Percentiles rank a stretch among this genome's conserved stretches.
phyloP scores from a whole-genome alignment of 129 eudicot genomes.

The Ambrosia artemisiifolia region DNA sequence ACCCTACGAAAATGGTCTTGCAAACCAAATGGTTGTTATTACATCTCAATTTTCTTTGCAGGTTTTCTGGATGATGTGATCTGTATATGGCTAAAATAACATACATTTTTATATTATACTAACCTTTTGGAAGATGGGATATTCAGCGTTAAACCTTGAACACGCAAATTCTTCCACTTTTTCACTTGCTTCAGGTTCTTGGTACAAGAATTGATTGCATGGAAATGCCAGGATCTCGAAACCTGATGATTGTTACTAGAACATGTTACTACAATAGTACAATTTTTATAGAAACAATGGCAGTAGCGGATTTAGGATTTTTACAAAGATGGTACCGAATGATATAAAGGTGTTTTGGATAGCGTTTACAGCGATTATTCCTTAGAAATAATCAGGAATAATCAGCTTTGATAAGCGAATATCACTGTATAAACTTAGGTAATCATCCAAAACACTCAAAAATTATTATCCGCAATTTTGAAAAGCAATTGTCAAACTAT shows the following conservation, averaged over 20 bases:
- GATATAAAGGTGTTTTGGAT: not conserved
- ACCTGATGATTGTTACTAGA: slow-evolving; percentile 34
- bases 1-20: not conserved
- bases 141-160: slow-evolving; percentile 76
- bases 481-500: not conserved
- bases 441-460: not conserved
- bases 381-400: too few species aligned
- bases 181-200: slow-evolving; percentile 81
- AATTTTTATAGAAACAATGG: not conserved
- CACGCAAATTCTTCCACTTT: slow-evolving; percentile 82
- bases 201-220: slow-evolving; percentile 81
- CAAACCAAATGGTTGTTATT: not conserved
- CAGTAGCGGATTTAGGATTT: not conserved
- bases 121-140: slow-evolving; percentile 84
- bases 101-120: not conserved
- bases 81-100: not conserved
- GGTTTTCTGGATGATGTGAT: not conserved
- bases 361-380: not conserved
- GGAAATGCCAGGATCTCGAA: slow-evolving; percentile 94
- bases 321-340: not conserved
- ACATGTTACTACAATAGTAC: slow-evolving; percentile 16
- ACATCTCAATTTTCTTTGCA: not conserved
- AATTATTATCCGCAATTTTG: not conserved
- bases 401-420: not conserved
- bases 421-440: not conserved